A percentile compares a stretch with the other conserved stretches of the same genome.
These are phyloP conservation scores for Leccinum broughii DNA, from an alignment of 768 basidiomycete genomes.

Conservation along the genomic window DNA sequence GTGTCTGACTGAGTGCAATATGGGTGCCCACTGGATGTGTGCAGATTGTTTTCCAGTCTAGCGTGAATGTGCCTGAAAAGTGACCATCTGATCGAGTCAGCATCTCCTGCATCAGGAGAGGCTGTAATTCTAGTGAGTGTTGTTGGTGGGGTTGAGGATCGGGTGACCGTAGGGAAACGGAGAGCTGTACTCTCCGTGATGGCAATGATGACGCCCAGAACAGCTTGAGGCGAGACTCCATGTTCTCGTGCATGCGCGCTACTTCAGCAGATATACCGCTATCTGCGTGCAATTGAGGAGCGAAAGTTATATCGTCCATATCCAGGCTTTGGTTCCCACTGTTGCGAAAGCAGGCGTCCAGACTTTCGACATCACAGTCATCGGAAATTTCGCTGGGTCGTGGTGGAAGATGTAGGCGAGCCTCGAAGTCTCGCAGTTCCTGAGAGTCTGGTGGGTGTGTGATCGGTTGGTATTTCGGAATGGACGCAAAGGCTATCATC, in stretches of 20 bases:
- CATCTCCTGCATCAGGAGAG: slow-evolving; percentile 53
- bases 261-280: slow-evolving; percentile 34
- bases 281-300: slow-evolving; percentile 24
- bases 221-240: slow-evolving; percentile 71
- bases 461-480: slow-evolving; percentile 56
- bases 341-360: slow-evolving; percentile 53
- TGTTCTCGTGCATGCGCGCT: slow-evolving; percentile 65
- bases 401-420: slow-evolving; percentile 47
- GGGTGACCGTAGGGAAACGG: slow-evolving; percentile 47
- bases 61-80: slow-evolving; percentile 61
- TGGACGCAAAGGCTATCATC: slow-evolving; percentile 62
- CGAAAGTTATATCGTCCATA: slow-evolving; percentile 12
- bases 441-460: slow-evolving; percentile 17
- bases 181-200: slow-evolving; percentile 59
- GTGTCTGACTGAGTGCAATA: slow-evolving; percentile 55
- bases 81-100: slow-evolving; percentile 67
- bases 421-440: slow-evolving; percentile 33
- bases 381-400: slow-evolving; percentile 60
- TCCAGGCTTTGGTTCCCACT: slow-evolving; percentile 24
- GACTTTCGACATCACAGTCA: slow-evolving; percentile 53
- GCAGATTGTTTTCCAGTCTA: slow-evolving; percentile 71
- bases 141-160: slow-evolving; percentile 29
- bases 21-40: slow-evolving; percentile 57
- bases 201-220: slow-evolving; percentile 81
- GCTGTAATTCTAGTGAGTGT: slow-evolving; percentile 36